A percentile compares a stretch with the other conserved stretches of the same genome.
Evolutionary conservation across 192 early-diverging fungal species (phyloP).

Genomic region (Dissophora ornata): DNA sequence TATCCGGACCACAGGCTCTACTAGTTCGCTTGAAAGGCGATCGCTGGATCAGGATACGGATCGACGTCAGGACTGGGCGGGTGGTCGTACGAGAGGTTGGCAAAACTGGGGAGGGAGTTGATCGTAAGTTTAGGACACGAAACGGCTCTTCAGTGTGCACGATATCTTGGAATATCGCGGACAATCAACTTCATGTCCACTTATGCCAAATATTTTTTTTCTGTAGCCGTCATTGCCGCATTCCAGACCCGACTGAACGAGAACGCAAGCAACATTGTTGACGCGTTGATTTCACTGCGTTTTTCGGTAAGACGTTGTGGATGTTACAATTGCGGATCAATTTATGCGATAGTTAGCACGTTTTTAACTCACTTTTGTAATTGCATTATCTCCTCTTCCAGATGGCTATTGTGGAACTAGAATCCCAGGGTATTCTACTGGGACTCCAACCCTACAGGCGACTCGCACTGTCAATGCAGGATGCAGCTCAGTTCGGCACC

Average conservation of each 20-base stretch:
- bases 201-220: too few relatives aligned
- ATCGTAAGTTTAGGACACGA: conserved; percentile 53
- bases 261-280: conserved; percentile 48
- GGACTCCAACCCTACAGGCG: conserved; percentile 43
- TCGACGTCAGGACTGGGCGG: conserved; percentile 61
- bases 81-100: conserved; percentile 59
- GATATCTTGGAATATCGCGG: background rate
- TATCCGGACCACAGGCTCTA: conserved; percentile 31
- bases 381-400: too few relatives aligned
- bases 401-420: conserved; percentile 50
- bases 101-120: conserved; percentile 56
- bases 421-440: conserved; percentile 27
- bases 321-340: background rate
- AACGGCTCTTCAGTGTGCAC: background rate
- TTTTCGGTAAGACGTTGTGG: conserved; percentile 31
- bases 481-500: conserved; percentile 24
- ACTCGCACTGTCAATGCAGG: conserved; percentile 29
- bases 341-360: too few relatives aligned
- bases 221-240: conserved; percentile 32
- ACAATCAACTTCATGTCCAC: too few relatives aligned
- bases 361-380: too few relatives aligned
- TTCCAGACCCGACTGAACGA: conserved; percentile 46
- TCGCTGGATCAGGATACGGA: conserved; percentile 59
- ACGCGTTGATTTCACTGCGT: conserved; percentile 35
- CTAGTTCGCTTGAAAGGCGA: conserved; percentile 58